Evolutionary conservation across 1,284 basidiomycete genomes (phyloP).

Genomic region (Leucoagaricus sp.): DNA sequence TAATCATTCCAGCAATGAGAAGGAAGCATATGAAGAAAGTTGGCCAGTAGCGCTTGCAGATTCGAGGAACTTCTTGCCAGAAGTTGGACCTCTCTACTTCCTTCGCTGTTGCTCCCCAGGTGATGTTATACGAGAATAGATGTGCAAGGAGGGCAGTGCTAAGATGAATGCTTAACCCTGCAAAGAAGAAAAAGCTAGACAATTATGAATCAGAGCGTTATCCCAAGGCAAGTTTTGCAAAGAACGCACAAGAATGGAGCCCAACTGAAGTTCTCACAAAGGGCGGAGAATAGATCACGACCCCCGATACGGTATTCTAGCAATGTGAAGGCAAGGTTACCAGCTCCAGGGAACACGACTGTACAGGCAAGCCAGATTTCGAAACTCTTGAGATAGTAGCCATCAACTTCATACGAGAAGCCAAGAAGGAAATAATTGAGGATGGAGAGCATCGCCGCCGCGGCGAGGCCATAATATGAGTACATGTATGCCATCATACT

Average conservation of each 20-base stretch:
- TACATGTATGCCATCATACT: constrained; percentile 74
- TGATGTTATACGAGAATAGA: constrained; percentile 83
- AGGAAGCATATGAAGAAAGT: constrained; percentile 57
- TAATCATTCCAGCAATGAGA: constrained; percentile 50
- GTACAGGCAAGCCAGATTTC: constrained; percentile 79
- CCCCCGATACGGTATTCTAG: constrained; percentile 78
- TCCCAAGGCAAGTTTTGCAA: background rate
- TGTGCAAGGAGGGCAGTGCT: constrained; percentile 78
- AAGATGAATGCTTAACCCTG: constrained; percentile 75
- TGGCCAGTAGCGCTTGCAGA: constrained; percentile 73
- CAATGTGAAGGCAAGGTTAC: constrained; percentile 71
- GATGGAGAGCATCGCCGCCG: constrained; percentile 61
- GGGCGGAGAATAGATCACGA: constrained; percentile 51
- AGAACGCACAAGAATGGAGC: constrained; percentile 76
- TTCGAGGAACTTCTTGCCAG: constrained; percentile 85
- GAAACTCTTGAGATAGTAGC: constrained; percentile 71
- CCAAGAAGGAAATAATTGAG: constrained; percentile 77
- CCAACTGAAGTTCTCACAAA: constrained; percentile 74
- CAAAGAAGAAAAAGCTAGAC: constrained; percentile 82
- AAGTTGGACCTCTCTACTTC: constrained; percentile 80
- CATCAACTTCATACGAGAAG: constrained; percentile 63
- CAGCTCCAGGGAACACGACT: constrained; percentile 73
- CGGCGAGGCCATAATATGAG: constrained; percentile 52
- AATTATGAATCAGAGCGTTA: background rate
- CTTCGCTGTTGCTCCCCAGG: constrained; percentile 78